A percentile compares a stretch with the other conserved stretches of the same genome.
phyloP scores from a whole-genome alignment of 805 yeast species.

The Saccharomycopsis schoenii region DNA sequence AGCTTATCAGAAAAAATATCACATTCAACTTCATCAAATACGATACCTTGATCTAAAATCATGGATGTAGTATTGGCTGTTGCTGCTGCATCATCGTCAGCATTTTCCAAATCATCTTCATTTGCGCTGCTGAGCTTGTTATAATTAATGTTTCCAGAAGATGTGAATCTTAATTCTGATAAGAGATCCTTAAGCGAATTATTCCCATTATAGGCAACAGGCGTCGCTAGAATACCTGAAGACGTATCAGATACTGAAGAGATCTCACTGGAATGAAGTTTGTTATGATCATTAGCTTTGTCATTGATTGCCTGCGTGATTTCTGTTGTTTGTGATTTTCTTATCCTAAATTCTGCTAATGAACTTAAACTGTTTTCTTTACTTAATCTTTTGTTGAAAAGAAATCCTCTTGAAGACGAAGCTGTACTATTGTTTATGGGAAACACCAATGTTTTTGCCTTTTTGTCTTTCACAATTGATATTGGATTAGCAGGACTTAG shows the following conservation, averaged over 20 bases:
- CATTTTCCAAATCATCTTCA: not conserved
- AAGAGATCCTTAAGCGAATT: slow-evolving; percentile 12
- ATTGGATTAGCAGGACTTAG: not conserved
- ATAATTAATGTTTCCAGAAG: not conserved
- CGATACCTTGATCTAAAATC: slow-evolving; percentile 15
- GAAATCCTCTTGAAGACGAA: not conserved
- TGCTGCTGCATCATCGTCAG: slow-evolving; percentile 1
- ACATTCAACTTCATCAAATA: slow-evolving; percentile 6
- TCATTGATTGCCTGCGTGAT: not conserved
- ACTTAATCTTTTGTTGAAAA: not conserved
- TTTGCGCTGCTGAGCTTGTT: not conserved
- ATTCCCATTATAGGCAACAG: not conserved
- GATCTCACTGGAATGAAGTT: not conserved
- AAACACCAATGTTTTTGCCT: not conserved
- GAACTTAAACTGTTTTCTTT: not conserved
- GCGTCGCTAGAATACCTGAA: not conserved
- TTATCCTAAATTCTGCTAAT: not conserved
- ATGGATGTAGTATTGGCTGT: slow-evolving; percentile 17
- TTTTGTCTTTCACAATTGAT: not conserved
- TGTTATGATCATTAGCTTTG: not conserved
- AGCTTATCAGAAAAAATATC: slow-evolving; percentile 14
- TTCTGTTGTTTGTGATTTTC: not conserved
- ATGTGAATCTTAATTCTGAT: slow-evolving; percentile 3
- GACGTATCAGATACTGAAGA: not conserved
- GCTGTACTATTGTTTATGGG: not conserved